Percentiles rank a stretch among this genome's conserved stretches.
phyloP scores from a whole-genome alignment of 1,284 basidiomycete species.

The Xerocomus amazonicus region DNA sequence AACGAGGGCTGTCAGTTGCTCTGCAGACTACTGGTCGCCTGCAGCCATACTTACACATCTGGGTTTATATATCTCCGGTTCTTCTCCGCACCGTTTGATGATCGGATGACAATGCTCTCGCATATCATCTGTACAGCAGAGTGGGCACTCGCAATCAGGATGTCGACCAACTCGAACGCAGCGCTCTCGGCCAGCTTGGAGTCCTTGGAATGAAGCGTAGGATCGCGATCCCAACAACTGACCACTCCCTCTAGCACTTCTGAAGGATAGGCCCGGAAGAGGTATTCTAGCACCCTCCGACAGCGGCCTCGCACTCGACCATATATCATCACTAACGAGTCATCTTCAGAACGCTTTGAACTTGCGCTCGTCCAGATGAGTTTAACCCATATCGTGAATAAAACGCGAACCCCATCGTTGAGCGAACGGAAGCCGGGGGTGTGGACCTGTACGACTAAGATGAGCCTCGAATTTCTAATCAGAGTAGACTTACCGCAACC shows the following conservation, averaged over 20 bases:
- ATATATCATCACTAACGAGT: slow-evolving; percentile 64
- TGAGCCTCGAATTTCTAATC: neutral
- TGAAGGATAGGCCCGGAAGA: slow-evolving; percentile 77
- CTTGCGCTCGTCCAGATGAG: slow-evolving; percentile 47
- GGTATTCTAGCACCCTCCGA: slow-evolving; percentile 77
- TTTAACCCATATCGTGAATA: slow-evolving; percentile 70
- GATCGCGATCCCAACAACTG: slow-evolving; percentile 70
- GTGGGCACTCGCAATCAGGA: slow-evolving; percentile 82
- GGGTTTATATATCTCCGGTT: slow-evolving; percentile 59
- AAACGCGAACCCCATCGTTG: slow-evolving; percentile 65
- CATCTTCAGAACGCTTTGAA: slow-evolving; percentile 54
- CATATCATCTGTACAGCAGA: slow-evolving; percentile 88
- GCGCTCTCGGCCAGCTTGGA: slow-evolving; percentile 43
- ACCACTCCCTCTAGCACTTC: slow-evolving; percentile 83
- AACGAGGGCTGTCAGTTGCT: slow-evolving; percentile 4
- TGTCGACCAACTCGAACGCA: slow-evolving; percentile 81
- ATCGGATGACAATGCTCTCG: slow-evolving; percentile 69
- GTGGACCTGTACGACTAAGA: slow-evolving; percentile 44
- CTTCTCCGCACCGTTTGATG: slow-evolving; percentile 52
- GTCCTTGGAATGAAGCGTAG: slow-evolving; percentile 43
- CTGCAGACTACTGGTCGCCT: neutral
- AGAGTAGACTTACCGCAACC: slow-evolving; percentile 44
- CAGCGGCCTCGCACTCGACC: slow-evolving; percentile 63
- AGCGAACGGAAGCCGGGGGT: slow-evolving; percentile 69
- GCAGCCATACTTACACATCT: slow-evolving; percentile 51